Percentiles rank a stretch among this genome's conserved stretches.
Conservation (phyloP, 2,329 filamentous ascomycete species). For the Neurospora crassa region DNA sequence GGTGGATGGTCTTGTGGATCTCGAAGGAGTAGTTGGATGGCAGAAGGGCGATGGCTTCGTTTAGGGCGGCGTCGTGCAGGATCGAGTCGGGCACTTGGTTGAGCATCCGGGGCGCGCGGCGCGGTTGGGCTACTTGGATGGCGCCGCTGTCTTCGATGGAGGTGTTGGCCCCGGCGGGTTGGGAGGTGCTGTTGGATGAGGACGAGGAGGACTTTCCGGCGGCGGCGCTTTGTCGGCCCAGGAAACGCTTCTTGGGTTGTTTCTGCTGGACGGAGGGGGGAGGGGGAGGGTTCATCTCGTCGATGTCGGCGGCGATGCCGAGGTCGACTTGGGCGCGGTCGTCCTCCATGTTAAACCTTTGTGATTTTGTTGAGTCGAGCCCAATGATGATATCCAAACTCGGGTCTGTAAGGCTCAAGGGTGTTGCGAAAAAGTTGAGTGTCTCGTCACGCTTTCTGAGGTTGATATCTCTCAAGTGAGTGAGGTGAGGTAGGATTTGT, state of each 20-base stretch:
- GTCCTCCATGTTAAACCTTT: constrained; percentile 54
- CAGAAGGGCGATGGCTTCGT: constrained; percentile 76
- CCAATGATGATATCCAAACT: neutral
- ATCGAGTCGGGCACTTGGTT: constrained; percentile 89
- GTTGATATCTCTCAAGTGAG: neutral
- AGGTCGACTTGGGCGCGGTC: constrained; percentile 63
- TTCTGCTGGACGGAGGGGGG: constrained; percentile 24
- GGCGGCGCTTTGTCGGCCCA: constrained; percentile 68
- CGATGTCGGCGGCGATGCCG: constrained; percentile 58
- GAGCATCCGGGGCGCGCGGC: constrained; percentile 67
- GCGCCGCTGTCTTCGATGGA: constrained; percentile 51
- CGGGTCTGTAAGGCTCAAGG: neutral
- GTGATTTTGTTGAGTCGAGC: neutral
- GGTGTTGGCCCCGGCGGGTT: constrained; percentile 10
- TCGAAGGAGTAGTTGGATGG: constrained; percentile 98
- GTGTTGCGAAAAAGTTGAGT: neutral
- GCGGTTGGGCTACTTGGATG: constrained; percentile 62
- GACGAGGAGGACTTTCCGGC: constrained; percentile 39
- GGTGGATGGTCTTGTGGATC: constrained; percentile 95
- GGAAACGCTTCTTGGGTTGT: constrained; percentile 86
- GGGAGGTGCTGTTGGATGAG: neutral
- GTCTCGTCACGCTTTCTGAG: neutral
- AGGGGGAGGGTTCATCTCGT: constrained; percentile 24
- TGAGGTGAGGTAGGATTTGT: neutral
- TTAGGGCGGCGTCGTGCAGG: constrained; percentile 73